A percentile compares a stretch with the other conserved stretches of the same genome.
Evolutionary conservation across 805 yeast species (phyloP).

Genomic region (Saccharomyces paradoxus): DNA sequence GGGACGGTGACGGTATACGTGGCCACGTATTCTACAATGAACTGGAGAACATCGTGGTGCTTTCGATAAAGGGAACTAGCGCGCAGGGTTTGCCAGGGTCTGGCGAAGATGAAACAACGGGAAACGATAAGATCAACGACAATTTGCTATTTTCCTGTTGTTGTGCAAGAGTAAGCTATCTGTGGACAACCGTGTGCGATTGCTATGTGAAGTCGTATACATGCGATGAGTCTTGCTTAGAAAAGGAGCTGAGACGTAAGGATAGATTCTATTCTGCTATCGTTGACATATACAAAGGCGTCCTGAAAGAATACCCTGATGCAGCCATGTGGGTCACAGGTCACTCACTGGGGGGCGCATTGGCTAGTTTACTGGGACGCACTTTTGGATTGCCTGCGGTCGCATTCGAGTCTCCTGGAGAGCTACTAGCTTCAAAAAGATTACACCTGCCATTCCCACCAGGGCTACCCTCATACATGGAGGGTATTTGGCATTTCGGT

Average conservation of each 20-base stretch:
- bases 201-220: conserved; percentile 79
- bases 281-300: conserved; percentile 67
- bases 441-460: conserved; percentile 91
- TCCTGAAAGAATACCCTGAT: conserved; percentile 55
- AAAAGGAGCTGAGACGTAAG: conserved; percentile 58
- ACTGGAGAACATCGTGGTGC: conserved; percentile 52
- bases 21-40: conserved; percentile 81
- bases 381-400: conserved; percentile 88
- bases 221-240: conserved; percentile 83
- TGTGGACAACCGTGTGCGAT: conserved; percentile 94
- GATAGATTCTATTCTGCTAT: conserved; percentile 81
- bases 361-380: conserved; percentile 73
- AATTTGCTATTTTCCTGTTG: conserved; percentile 89
- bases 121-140: conserved; percentile 77
- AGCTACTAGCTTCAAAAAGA: conserved; percentile 69
- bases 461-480: conserved; percentile 67
- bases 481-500: conserved; percentile 90
- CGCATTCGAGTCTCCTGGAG: conserved; percentile 91
- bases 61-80: conserved; percentile 85
- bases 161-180: conserved; percentile 83
- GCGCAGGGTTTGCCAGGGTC: conserved; percentile 75
- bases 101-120: conserved; percentile 68
- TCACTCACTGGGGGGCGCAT: conserved; percentile 88
- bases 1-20: conserved; percentile 78
- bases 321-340: conserved; percentile 86